phyloP scores from a whole-genome alignment of 176 grass and related monocot genomes.

The Juncus inflexus region DNA sequence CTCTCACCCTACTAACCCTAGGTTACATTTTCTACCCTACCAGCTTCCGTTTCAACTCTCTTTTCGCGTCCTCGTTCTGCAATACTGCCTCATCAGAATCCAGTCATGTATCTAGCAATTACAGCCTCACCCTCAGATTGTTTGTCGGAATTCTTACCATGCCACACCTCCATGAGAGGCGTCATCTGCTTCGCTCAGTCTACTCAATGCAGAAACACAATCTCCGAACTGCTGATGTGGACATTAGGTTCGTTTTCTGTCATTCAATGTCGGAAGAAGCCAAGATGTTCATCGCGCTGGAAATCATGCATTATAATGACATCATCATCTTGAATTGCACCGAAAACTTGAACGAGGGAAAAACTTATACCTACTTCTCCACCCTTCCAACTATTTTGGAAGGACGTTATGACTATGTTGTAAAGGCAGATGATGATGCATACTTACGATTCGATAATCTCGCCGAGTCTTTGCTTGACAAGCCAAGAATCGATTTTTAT shows the following conservation, averaged over 20 bases:
- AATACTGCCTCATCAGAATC: background rate
- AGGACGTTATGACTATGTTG: conserved; percentile 45
- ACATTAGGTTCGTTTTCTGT: conserved; percentile 36
- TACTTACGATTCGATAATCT: conserved; percentile 38
- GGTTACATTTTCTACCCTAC: conserved; percentile 10
- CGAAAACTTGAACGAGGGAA: conserved; percentile 60
- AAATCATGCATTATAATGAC: conserved; percentile 41
- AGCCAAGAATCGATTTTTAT: conserved; percentile 36
- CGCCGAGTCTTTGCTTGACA: conserved; percentile 17
- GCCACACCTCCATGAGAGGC: conserved; percentile 19
- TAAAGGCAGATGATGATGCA: conserved; percentile 68
- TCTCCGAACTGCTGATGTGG: conserved; percentile 16
- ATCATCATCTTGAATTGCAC: conserved; percentile 55
- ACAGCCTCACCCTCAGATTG: conserved; percentile 18
- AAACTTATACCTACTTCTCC: conserved; percentile 63
- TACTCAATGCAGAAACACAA: conserved; percentile 18
- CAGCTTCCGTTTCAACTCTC: background rate
- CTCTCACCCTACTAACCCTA: conserved; percentile 20
- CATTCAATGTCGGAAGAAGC: conserved; percentile 5
- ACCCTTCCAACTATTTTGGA: conserved; percentile 8
- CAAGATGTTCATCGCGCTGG: conserved; percentile 24
- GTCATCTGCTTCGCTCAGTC: conserved; percentile 33
- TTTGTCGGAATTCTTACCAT: conserved; percentile 39
- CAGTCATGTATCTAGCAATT: background rate
- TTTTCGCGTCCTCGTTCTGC: background rate